phyloP scores from a whole-genome alignment of 768 basidiomycete genomes.

The Pleurotus platypus region DNA sequence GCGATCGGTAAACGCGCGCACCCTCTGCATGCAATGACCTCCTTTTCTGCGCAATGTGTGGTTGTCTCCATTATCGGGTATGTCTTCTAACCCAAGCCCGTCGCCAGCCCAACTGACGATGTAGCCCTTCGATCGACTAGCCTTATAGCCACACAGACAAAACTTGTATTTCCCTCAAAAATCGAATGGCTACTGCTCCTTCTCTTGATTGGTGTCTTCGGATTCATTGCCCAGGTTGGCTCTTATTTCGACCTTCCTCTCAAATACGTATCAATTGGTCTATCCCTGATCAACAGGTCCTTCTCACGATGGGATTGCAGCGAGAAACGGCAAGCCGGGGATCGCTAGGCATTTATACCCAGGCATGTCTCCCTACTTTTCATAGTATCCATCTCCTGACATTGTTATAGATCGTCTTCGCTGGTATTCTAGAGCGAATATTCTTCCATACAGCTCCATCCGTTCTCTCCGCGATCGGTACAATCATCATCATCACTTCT shows the following conservation, averaged over 20 bases:
- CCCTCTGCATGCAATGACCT: constrained; percentile 66
- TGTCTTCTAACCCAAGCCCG: constrained; percentile 11
- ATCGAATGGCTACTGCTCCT: constrained; percentile 43
- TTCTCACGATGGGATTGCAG: constrained; percentile 57
- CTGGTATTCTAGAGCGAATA: constrained; percentile 42
- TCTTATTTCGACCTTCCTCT: not conserved
- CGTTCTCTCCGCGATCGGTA: constrained; percentile 43
- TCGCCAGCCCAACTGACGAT: not conserved
- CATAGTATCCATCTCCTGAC: not conserved
- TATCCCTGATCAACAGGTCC: constrained; percentile 1
- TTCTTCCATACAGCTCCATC: constrained; percentile 48
- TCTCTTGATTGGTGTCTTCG: constrained; percentile 47
- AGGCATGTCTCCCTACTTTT: constrained; percentile 23
- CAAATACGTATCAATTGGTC: not conserved
- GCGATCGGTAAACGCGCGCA: constrained; percentile 76
- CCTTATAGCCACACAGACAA: constrained; percentile 37
- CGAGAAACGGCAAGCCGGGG: constrained; percentile 64
- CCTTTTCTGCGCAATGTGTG: constrained; percentile 59
- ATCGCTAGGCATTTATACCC: constrained; percentile 51
- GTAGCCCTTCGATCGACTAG: constrained; percentile 21
- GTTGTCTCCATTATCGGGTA: constrained; percentile 31
- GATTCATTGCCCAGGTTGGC: constrained; percentile 48
- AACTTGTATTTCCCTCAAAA: constrained; percentile 42
- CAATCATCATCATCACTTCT: constrained; percentile 42
- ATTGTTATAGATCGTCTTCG: constrained; percentile 39